A percentile compares a stretch with the other conserved stretches of the same genome.
Conservation (phyloP, 2,329 filamentous ascomycete species). For the Claviceps africana region DNA sequence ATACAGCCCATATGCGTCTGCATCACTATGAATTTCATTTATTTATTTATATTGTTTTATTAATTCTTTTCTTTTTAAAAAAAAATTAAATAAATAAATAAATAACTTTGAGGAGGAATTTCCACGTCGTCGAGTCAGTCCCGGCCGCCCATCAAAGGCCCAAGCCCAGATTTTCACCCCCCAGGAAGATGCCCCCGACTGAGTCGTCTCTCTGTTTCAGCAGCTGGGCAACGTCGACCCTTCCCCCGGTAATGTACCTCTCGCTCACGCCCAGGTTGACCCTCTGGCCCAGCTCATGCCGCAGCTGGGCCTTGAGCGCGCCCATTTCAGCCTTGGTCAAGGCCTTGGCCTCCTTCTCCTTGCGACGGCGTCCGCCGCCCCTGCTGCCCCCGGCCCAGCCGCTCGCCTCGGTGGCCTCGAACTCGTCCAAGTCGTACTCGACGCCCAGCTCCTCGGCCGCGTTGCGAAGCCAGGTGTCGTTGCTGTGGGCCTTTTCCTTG, state of each 20-base stretch:
- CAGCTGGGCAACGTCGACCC: slow-evolving; percentile 69
- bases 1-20: too few relatives aligned
- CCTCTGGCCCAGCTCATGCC: slow-evolving; percentile 52
- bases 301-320: slow-evolving; percentile 57
- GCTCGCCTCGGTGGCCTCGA: slow-evolving; percentile 60
- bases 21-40: too few relatives aligned
- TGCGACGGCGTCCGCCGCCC: slow-evolving; percentile 58
- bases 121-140: too few relatives aligned
- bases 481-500: slow-evolving; percentile 73
- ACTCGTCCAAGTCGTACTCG: slow-evolving; percentile 82
- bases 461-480: slow-evolving; percentile 70
- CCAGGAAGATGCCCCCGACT: slow-evolving; percentile 20
- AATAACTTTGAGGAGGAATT: too few relatives aligned
- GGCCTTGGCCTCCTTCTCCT: slow-evolving; percentile 54
- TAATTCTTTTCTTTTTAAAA: too few relatives aligned
- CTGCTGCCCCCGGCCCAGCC: slow-evolving; percentile 49
- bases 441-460: slow-evolving; percentile 89
- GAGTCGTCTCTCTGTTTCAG: slow-evolving; percentile 42
- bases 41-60: too few relatives aligned
- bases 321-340: slow-evolving; percentile 63
- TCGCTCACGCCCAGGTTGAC: slow-evolving; percentile 83
- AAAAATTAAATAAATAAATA: neutral
- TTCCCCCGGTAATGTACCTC: slow-evolving; percentile 67
- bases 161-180: slow-evolving; percentile 25
- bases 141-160: slow-evolving; percentile 3